Evolutionary conservation across 495 filamentous ascomycete genomes (phyloP), one percentile per base, ranked within the genome.

Genomic region (Penicillium macrosclerotiorum): DNA sequence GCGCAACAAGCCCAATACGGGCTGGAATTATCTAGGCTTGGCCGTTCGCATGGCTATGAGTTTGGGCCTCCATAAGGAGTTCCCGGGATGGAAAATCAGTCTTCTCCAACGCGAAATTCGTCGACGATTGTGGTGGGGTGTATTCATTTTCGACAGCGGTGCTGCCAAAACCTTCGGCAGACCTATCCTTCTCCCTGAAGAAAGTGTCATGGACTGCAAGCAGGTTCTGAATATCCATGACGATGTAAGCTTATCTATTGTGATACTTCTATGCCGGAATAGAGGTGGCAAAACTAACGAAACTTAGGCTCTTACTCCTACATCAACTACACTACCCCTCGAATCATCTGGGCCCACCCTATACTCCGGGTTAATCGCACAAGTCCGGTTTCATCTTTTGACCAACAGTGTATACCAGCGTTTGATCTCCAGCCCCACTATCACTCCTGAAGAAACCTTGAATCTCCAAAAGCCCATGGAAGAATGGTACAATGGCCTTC

Each of bases 61-160:
- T 45, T 48, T 79, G 23, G 76, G 76, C 7, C 62, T 79, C 16
- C 75, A 79, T 43, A 79, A 79, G 43, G 76, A 78, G 50, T 78
- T 79, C 40, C 74, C 64, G 16, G 66, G 67, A 6, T 78, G 76
- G 76, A 69, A 76, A 39, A 76, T 75, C 47, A 75, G 67, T 45
- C 65, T 73, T n/a, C 61, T 78, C 1, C 64, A 74, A 48, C 72
- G 64, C 32, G 71, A 74, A 40, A 62, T 74, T n/a, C 62, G 71
- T 29, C 47, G 71, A 37, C 62, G 71, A 37, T 40, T 73, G 23
- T 74, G 71, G 71, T 74, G 71, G 71, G 69, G 69, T 17, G 69
- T 74, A 1, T 74, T 69, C 37, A 74, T 74, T 8, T 74, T 74
- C 32, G 71, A 74, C 40, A 73, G 69, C 23, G 71, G 71, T 26